Evolutionary conservation across 2,329 filamentous ascomycete genomes (phyloP).

Genomic region (Aspergillus terreus): DNA sequence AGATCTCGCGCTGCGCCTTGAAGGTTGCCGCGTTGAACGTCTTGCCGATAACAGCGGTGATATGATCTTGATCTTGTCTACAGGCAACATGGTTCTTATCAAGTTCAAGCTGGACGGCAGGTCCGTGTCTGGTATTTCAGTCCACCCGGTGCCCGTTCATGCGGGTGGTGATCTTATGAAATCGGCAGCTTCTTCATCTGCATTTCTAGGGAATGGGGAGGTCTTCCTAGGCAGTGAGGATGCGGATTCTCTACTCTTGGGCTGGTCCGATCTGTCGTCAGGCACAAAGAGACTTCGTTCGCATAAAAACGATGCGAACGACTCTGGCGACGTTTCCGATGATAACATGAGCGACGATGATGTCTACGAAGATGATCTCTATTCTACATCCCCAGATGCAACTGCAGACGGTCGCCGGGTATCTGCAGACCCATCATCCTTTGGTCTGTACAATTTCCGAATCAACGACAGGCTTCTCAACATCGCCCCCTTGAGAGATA

Average conservation of each 20-base stretch:
- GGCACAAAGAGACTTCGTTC: slow-evolving; percentile 58
- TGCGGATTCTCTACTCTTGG: slow-evolving; percentile 74
- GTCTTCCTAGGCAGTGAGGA: slow-evolving; percentile 85
- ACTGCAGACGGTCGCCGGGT: slow-evolving; percentile 13
- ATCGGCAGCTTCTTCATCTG: slow-evolving; percentile 64
- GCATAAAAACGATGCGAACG: slow-evolving; percentile 51
- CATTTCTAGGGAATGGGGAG: slow-evolving; percentile 62
- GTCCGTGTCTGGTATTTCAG: slow-evolving; percentile 79
- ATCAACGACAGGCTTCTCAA: slow-evolving; percentile 74
- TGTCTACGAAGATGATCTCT: slow-evolving; percentile 52
- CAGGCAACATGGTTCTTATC: slow-evolving; percentile 70
- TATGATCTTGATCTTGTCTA: slow-evolving; percentile 74
- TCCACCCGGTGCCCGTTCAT: slow-evolving; percentile 62
- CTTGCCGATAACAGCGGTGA: slow-evolving; percentile 76
- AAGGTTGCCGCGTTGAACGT: slow-evolving; percentile 73
- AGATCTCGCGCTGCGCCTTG: slow-evolving; percentile 71
- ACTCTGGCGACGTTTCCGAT: slow-evolving; percentile 56
- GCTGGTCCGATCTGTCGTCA: slow-evolving; percentile 67
- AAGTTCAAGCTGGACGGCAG: slow-evolving; percentile 85
- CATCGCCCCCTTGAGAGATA: slow-evolving; percentile 73
- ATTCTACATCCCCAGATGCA: slow-evolving; percentile 33
- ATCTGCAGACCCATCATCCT: slow-evolving; percentile 17
- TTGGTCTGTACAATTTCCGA: slow-evolving; percentile 65
- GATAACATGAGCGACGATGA: slow-evolving; percentile 57
- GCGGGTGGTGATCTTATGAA: slow-evolving; percentile 62